phyloP scores from a whole-genome alignment of 1,139 yeast species.

The Lodderomyces parapsilosis region DNA sequence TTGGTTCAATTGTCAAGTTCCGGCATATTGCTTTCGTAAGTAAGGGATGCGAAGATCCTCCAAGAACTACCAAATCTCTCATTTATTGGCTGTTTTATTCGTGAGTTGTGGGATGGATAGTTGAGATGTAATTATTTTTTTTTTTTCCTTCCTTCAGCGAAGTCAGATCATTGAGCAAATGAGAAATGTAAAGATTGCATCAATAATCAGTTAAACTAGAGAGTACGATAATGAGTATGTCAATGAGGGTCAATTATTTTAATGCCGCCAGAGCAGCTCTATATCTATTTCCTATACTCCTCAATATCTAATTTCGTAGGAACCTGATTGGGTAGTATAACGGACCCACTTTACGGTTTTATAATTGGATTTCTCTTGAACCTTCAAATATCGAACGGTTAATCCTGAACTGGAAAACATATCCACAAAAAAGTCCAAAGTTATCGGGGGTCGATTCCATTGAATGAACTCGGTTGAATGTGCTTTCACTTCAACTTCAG shows the following conservation, averaged over 20 bases:
- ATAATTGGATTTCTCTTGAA: slow-evolving; percentile 64
- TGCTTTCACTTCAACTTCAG: slow-evolving; percentile 41
- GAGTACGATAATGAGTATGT: no score
- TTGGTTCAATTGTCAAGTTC: slow-evolving; percentile 60
- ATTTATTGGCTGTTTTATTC: slow-evolving; percentile 31
- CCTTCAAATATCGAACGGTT: slow-evolving; percentile 69
- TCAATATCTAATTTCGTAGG: slow-evolving; percentile 72
- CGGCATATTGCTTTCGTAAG: slow-evolving; percentile 63
- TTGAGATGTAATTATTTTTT: background rate
- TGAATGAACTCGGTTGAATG: slow-evolving; percentile 19
- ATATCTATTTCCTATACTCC: slow-evolving; percentile 7
- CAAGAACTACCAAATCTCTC: slow-evolving; percentile 75
- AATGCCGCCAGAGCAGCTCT: background rate
- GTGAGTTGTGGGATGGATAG: background rate
- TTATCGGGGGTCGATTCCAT: slow-evolving; percentile 80
- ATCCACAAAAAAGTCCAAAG: slow-evolving; percentile 64
- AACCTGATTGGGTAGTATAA: slow-evolving; percentile 72
- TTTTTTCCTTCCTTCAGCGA: background rate
- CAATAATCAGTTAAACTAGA: no score
- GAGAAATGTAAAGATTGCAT: no score
- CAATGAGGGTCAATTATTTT: no score
- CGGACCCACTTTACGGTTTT: slow-evolving; percentile 85
- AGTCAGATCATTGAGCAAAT: no score
- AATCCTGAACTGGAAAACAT: slow-evolving; percentile 83
- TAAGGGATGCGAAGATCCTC: slow-evolving; percentile 73